A percentile compares a stretch with the other conserved stretches of the same genome.
Evolutionary conservation across 768 basidiomycete genomes (phyloP).

Genomic region (Tulasnella sp.): DNA sequence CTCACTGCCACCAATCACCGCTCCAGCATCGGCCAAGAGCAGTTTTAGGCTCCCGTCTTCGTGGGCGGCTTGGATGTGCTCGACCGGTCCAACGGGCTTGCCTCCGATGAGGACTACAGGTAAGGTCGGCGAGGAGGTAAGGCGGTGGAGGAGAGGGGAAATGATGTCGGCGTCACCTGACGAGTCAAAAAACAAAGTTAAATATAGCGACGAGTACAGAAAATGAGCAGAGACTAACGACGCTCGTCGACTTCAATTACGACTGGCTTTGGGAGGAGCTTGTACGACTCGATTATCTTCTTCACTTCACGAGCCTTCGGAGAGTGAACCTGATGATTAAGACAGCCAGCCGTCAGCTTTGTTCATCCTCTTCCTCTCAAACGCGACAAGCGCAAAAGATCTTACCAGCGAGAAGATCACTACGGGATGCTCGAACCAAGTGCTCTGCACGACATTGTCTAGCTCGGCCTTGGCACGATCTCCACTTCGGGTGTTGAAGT

Average conservation of each 20-base stretch:
- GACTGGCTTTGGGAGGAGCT: slow-evolving; percentile 50
- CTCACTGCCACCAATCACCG: slow-evolving; percentile 41
- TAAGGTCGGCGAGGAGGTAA: slow-evolving; percentile 43
- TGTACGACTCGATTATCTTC: slow-evolving; percentile 39
- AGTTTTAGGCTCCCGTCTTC: slow-evolving; percentile 40
- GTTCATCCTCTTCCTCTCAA: not conserved
- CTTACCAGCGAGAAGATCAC: slow-evolving; percentile 62
- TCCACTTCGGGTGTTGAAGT: slow-evolving; percentile 66
- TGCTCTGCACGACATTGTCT: slow-evolving; percentile 43
- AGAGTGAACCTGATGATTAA: slow-evolving; percentile 1
- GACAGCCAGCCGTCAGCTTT: not conserved
- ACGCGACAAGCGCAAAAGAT: slow-evolving; percentile 9
- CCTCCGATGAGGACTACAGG: slow-evolving; percentile 65
- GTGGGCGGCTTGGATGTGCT: slow-evolving; percentile 40
- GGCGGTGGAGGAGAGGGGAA: slow-evolving; percentile 45
- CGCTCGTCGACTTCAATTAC: slow-evolving; percentile 64
- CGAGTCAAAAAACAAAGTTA: not conserved
- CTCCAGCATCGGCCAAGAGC: slow-evolving; percentile 45
- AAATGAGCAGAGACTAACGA: slow-evolving; percentile 21
- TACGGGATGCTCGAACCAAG: slow-evolving; percentile 65
- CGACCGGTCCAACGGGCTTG: slow-evolving; percentile 38
- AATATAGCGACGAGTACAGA: not conserved
- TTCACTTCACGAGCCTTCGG: slow-evolving; percentile 33
- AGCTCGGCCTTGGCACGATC: slow-evolving; percentile 34
- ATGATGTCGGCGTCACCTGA: slow-evolving; percentile 54